phyloP scores from a whole-genome alignment of 202 grass and related monocot species.

The Carex arenaria region DNA sequence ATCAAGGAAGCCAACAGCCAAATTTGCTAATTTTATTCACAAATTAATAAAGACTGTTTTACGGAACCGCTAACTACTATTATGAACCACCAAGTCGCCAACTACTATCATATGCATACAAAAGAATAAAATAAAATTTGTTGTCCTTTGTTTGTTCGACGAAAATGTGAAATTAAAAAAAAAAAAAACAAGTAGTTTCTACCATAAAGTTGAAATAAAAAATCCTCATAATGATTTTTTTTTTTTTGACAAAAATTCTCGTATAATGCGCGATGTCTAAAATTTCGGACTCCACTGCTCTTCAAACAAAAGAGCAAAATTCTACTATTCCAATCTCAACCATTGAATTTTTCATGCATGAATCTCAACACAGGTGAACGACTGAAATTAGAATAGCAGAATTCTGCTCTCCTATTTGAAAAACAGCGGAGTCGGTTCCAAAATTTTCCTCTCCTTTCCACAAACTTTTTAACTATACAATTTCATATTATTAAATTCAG shows the following conservation, averaged over 20 bases:
- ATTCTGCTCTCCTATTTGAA: no score
- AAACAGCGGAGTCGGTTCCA: not conserved
- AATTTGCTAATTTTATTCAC: not conserved
- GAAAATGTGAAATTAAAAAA: not conserved
- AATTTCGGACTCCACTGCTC: not conserved
- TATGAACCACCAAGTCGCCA: not conserved
- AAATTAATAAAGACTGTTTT: not conserved
- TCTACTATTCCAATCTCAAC: no score
- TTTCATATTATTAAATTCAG: not conserved
- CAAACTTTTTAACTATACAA: not conserved
- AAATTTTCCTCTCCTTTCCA: not conserved
- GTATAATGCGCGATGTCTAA: not conserved
- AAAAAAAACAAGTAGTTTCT: not conserved
- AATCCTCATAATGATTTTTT: not conserved
- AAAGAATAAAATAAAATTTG: not conserved
- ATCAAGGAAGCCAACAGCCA: not conserved
- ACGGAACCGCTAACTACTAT: not conserved
- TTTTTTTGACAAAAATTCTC: not conserved
- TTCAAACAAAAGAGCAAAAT: no score
- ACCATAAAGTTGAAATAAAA: not conserved
- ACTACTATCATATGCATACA: not conserved
- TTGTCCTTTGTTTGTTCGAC: not conserved
- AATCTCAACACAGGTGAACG: no score
- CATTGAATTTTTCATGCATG: no score
- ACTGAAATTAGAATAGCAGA: no score